Conservation (phyloP, 306 rosid species). For the Acacia crassicarpa region DNA sequence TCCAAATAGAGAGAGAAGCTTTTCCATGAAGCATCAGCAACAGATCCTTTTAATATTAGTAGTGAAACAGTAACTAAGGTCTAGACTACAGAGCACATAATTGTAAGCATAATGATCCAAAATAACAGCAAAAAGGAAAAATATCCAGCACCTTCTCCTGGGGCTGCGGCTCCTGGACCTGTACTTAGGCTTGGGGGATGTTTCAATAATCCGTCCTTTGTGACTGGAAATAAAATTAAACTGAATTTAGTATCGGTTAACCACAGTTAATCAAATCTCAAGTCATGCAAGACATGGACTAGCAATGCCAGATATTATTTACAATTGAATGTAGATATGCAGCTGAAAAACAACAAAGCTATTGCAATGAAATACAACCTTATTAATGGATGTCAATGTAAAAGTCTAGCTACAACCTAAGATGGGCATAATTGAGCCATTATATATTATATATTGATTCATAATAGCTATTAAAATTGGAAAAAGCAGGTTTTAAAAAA, state of each 20-base stretch:
- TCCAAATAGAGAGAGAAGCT: background rate
- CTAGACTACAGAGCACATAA: background rate
- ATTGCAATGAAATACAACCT: background rate
- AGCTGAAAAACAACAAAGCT: background rate
- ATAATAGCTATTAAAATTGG: background rate
- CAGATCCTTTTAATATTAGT: background rate
- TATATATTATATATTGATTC: too few species aligned
- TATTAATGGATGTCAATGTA: background rate
- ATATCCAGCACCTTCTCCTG: conserved; percentile 49
- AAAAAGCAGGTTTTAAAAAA: background rate
- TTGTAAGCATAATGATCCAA: background rate
- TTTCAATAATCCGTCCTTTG: conserved; percentile 78
- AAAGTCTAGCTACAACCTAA: background rate
- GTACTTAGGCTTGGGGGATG: conserved; percentile 47
- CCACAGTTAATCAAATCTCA: conserved; percentile 2
- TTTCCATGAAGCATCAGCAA: background rate
- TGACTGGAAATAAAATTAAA: conserved; percentile 47
- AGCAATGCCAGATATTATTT: background rate
- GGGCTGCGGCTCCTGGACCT: conserved; percentile 89
- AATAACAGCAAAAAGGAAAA: background rate
- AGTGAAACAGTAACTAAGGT: background rate
- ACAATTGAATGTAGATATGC: background rate
- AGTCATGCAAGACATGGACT: background rate
- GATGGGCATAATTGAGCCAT: background rate
- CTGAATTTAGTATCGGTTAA: conserved; percentile 5